Percentiles rank a stretch among this genome's conserved stretches.
Evolutionary conservation across 495 filamentous ascomycete genomes (phyloP).

Genomic region (Neurospora intermedia): DNA sequence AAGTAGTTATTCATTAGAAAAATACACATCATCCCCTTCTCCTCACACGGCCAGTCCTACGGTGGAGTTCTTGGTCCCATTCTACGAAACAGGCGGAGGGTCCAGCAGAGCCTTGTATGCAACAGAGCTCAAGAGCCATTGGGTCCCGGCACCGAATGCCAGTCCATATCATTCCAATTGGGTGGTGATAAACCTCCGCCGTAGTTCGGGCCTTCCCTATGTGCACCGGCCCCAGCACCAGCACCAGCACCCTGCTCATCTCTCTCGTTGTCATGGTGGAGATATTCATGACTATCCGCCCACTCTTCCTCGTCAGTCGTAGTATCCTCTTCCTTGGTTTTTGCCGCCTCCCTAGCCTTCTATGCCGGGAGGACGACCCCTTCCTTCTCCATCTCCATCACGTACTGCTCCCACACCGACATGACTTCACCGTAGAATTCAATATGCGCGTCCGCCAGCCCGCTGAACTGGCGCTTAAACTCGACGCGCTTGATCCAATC

Average conservation of each 20-base stretch:
- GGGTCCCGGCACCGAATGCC: background rate
- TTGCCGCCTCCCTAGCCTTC: background rate
- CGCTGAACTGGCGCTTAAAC: slow-evolving; percentile 77
- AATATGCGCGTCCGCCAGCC: slow-evolving; percentile 74
- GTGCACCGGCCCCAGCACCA: background rate
- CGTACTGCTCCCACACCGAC: slow-evolving; percentile 81
- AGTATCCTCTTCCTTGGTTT: background rate
- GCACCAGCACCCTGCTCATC: background rate
- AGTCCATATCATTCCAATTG: background rate
- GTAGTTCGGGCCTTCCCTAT: background rate
- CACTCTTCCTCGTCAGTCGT: background rate
- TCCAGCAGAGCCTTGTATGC: background rate
- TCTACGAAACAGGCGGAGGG: no score
- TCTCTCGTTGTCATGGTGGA: background rate
- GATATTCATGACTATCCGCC: background rate
- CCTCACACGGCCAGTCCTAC: background rate
- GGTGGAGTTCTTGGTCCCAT: background rate
- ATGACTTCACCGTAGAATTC: slow-evolving; percentile 73
- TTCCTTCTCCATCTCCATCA: slow-evolving; percentile 76
- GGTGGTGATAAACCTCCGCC: background rate
- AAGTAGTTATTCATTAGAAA: background rate
- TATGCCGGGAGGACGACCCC: slow-evolving; percentile 28
- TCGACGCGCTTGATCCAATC: slow-evolving; percentile 92
- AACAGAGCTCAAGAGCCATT: background rate
- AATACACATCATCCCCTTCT: background rate